A percentile compares a stretch with the other conserved stretches of the same genome.
Evolutionary conservation across 202 grass and related monocot genomes (phyloP).

Genomic region (Dendrocalamus latiflorus): DNA sequence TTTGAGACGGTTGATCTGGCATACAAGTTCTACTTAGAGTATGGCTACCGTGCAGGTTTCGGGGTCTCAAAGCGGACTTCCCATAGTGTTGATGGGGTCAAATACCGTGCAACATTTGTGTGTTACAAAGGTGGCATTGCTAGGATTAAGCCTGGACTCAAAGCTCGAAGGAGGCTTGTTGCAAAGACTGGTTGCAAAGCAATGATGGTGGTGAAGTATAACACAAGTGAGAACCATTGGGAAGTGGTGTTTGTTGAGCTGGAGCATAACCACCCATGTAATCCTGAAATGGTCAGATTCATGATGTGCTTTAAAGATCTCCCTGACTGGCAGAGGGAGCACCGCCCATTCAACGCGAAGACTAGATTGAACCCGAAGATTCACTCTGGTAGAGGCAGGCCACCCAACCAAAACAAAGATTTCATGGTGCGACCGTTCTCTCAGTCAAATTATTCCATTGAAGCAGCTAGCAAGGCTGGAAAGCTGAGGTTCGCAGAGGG

Average conservation of each 20-base stretch:
- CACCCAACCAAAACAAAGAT: slow-evolving; percentile 74
- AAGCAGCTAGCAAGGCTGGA: slow-evolving; percentile 43
- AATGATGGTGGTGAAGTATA: slow-evolving; percentile 79
- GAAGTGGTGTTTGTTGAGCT: slow-evolving; percentile 78
- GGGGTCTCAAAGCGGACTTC: slow-evolving; percentile 75
- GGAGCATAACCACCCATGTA: slow-evolving; percentile 85
- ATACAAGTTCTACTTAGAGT: slow-evolving; percentile 77
- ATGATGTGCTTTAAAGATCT: slow-evolving; percentile 89
- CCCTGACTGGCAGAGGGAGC: slow-evolving; percentile 68
- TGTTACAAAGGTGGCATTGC: slow-evolving; percentile 87
- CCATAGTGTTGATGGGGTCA: slow-evolving; percentile 71
- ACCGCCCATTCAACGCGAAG: slow-evolving; percentile 68
- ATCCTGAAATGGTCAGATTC: slow-evolving; percentile 89
- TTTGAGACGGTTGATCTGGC: slow-evolving; percentile 76
- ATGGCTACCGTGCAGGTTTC: slow-evolving; percentile 69
- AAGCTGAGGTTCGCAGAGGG: slow-evolving; percentile 66
- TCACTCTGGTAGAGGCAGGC: slow-evolving; percentile 66
- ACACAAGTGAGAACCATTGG: slow-evolving; percentile 58
- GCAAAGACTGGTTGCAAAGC: slow-evolving; percentile 83
- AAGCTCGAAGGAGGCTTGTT: slow-evolving; percentile 79
- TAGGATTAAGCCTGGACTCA: slow-evolving; percentile 74
- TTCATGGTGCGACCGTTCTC: slow-evolving; percentile 52
- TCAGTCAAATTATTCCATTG: slow-evolving; percentile 54
- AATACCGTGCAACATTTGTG: slow-evolving; percentile 77
- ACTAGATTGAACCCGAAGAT: slow-evolving; percentile 77